A percentile compares a stretch with the other conserved stretches of the same genome.
phyloP scores from a whole-genome alignment of 352 stramenopile species.

The Globisporangium mamillatum region DNA sequence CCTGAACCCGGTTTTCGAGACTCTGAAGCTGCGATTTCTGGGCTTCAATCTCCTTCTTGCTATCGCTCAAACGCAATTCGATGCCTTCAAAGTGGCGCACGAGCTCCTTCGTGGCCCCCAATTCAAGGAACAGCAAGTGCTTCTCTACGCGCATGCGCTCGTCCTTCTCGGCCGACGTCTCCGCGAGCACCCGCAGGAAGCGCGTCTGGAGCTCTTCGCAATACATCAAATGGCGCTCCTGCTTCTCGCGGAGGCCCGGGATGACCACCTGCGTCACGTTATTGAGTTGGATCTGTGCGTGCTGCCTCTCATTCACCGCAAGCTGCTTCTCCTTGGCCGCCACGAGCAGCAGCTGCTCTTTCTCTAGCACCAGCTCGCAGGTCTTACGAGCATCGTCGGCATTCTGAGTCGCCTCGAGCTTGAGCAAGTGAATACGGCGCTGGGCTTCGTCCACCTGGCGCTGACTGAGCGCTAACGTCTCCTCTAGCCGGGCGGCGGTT shows the following conservation, averaged over 20 bases:
- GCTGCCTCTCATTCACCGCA: constrained; percentile 33
- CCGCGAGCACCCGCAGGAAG: constrained; percentile 30
- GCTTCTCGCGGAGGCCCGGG: constrained; percentile 32
- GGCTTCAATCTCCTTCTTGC: constrained; percentile 12
- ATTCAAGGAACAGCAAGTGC: constrained; percentile 42
- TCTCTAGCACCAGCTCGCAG: constrained; percentile 32
- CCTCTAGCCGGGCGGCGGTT: constrained; percentile 47
- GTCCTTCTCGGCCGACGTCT: constrained; percentile 38
- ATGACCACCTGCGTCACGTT: constrained; percentile 27
- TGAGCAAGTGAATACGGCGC: constrained; percentile 49
- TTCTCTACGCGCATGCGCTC: constrained; percentile 43
- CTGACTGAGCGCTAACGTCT: constrained; percentile 27
- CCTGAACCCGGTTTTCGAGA: neutral
- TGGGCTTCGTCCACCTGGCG: constrained; percentile 49
- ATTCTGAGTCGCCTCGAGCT: constrained; percentile 42
- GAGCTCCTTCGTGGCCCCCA: constrained; percentile 39
- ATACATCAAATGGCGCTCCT: constrained; percentile 38
- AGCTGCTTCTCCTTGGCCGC: constrained; percentile 33
- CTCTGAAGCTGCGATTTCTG: constrained; percentile 6
- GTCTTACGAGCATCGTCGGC: constrained; percentile 32
- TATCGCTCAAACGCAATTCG: constrained; percentile 24
- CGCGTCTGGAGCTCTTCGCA: constrained; percentile 42
- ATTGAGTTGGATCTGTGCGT: constrained; percentile 49
- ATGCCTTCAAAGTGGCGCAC: constrained; percentile 39
- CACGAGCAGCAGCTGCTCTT: constrained; percentile 35